A percentile compares a stretch with the other conserved stretches of the same genome.
These are phyloP conservation scores for Cydonia oblonga DNA, from an alignment of 331 rosid species.

Conservation along the genomic window DNA sequence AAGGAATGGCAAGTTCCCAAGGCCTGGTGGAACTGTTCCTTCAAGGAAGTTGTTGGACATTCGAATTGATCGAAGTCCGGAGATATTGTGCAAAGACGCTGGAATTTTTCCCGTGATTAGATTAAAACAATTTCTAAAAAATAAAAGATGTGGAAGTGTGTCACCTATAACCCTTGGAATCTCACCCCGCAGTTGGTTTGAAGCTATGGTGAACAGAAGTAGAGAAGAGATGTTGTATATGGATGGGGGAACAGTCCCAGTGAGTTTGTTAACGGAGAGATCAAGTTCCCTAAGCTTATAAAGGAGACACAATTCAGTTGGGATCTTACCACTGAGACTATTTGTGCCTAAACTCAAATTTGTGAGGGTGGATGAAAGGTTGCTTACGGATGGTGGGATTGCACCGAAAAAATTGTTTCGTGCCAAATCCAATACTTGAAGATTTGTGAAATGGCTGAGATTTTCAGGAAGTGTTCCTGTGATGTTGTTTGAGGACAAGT, in stretches of 20 bases:
- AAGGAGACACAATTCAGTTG: slow-evolving; percentile 36
- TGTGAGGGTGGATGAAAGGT: not conserved
- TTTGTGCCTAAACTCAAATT: not conserved
- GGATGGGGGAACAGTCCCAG: slow-evolving; percentile 38
- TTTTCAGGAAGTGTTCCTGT: slow-evolving; percentile 33
- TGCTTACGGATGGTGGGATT: slow-evolving; percentile 22
- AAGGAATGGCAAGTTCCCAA: slow-evolving; percentile 51
- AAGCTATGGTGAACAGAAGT: slow-evolving; percentile 39
- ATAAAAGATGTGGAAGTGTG: slow-evolving; percentile 45
- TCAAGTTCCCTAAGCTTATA: slow-evolving; percentile 39
- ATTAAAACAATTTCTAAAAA: slow-evolving; percentile 46
- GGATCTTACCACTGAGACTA: slow-evolving; percentile 22
- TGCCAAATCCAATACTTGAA: slow-evolving; percentile 42
- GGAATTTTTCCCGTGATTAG: slow-evolving; percentile 57
- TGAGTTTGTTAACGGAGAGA: slow-evolving; percentile 42
- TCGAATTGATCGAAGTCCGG: slow-evolving; percentile 35
- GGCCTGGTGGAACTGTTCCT: slow-evolving; percentile 65
- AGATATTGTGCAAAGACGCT: slow-evolving; percentile 54
- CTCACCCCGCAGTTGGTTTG: slow-evolving; percentile 64
- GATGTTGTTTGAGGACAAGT: slow-evolving; percentile 36
- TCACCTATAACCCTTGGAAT: slow-evolving; percentile 47
- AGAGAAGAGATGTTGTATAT: slow-evolving; percentile 53
- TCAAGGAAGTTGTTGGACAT: slow-evolving; percentile 40
- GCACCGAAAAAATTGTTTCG: slow-evolving; percentile 36
- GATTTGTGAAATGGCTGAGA: slow-evolving; percentile 28